Percentiles rank a stretch among this genome's conserved stretches.
Evolutionary conservation across 164 flowering plant genomes (phyloP).

Genomic region (Chloranthus sessilifolius): DNA sequence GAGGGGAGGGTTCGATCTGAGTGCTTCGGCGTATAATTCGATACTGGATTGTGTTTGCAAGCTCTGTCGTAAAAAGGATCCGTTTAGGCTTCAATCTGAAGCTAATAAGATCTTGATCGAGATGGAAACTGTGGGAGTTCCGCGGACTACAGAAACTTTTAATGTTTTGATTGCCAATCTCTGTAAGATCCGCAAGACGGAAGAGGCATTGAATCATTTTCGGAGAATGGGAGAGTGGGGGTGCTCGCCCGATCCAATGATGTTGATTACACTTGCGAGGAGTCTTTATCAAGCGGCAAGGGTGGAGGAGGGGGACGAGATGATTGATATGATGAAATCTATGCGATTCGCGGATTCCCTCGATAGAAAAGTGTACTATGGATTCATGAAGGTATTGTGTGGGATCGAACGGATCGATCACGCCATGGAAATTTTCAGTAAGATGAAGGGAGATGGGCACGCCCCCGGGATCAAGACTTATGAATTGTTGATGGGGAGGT

Average conservation of each 20-base stretch:
- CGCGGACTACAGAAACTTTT: constrained; percentile 78
- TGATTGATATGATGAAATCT: constrained; percentile 87
- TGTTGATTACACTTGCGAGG: constrained; percentile 49
- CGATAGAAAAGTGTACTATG: constrained; percentile 64
- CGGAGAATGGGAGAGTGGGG: constrained; percentile 90
- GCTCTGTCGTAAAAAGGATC: constrained; percentile 81
- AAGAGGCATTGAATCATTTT: constrained; percentile 68
- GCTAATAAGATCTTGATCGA: constrained; percentile 63
- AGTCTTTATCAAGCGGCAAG: constrained; percentile 98
- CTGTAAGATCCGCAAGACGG: constrained; percentile 76
- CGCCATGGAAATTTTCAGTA: constrained; percentile 71
- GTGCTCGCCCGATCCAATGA: constrained; percentile 59
- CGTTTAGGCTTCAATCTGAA: constrained; percentile 57
- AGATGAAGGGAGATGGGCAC: constrained; percentile 81
- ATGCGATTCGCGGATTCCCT: constrained; percentile 61
- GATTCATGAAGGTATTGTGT: constrained; percentile 71
- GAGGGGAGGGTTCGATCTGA: constrained; percentile 86
- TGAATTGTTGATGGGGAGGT: constrained; percentile 68
- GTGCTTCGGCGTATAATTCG: constrained; percentile 60
- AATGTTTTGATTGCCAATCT: constrained; percentile 69
- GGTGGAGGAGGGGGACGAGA: constrained; percentile 88
- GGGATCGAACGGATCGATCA: constrained; percentile 96
- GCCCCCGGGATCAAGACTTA: constrained; percentile 71
- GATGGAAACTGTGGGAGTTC: constrained; percentile 85
- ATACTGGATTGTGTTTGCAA: constrained; percentile 86